Base-by-base conservation (phyloP, 2,329 filamentous ascomycete species). In the Colletotrichum navitas region DNA sequence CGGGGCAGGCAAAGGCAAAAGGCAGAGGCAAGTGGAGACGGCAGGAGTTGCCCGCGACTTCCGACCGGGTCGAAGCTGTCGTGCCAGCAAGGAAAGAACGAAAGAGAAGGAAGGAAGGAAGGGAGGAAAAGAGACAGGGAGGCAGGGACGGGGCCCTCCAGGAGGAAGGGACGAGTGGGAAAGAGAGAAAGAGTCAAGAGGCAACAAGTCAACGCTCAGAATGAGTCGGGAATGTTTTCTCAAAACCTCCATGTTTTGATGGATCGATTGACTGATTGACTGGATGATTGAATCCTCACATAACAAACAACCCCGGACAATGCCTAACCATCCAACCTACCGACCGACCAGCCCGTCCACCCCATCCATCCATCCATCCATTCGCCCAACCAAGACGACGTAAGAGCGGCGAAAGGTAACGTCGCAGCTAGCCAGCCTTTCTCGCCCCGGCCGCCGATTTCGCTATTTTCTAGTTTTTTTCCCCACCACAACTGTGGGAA, bases 1-100 rank as follows among this genome's bases (percentile, higher is more conserved):
- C 14, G 14, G 14, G 45, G 45, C 8, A 47, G 45, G 45, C 10
- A 47, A 47, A n/a, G n/a, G 1, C 11, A 11, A 47, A 47, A 5
- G 10, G 11, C n/a, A 47, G 1, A 7, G 6, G 45, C 5, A 43
- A 6, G 16, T 21, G 18, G 41, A 18, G 41, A 8, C 18, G 4
- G 12, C 26, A 52, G 52, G 61, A 26, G 61, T 54, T 34, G 59
- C 63, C 67, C 67, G 63, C 45, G 32, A 21, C 52, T 62, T 47
- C 59, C 45, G 45, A 51, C 59, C 59, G 21, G 43, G 32, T 43
- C 41, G 41, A 41, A 14, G 39, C 14, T 14, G 39, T 41, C 14
- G 39, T n/a, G 18, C 16, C 16, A 18, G 41, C 18, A 45, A 5
- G n/a, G 21, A 24, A 12, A 24, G 45, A 47, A 24, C 14, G 45